These are phyloP conservation scores for Syzygium oleosum DNA, from an alignment of 345 rosid genomes.

Conservation along the genomic window DNA sequence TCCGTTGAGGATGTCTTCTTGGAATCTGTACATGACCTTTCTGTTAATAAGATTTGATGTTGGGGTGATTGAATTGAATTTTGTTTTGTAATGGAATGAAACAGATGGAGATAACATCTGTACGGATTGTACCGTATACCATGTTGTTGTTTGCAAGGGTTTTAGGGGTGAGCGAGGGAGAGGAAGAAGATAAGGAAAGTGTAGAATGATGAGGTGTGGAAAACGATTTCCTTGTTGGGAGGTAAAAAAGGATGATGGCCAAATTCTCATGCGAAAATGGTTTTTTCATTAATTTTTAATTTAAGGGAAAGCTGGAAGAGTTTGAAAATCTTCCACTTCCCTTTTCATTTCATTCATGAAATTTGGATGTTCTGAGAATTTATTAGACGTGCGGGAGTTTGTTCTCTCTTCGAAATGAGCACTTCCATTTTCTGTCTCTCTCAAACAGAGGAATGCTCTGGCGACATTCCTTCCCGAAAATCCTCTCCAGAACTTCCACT, in stretches of 20 bases:
- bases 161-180: neutral
- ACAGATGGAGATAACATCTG: neutral
- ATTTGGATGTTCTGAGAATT: neutral
- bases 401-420: neutral
- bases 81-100: neutral
- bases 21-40: constrained; percentile 13
- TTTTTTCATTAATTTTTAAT: neutral
- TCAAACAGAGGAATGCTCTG: neutral
- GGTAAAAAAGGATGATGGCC: neutral
- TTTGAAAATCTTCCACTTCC: neutral
- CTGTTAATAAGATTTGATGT: constrained; percentile 4
- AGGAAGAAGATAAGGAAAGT: neutral
- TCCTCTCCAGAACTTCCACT: neutral
- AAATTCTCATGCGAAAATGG: neutral
- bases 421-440: neutral
- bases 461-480: neutral
- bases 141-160: neutral
- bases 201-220: neutral
- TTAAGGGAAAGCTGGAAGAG: neutral
- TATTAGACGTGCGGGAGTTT: neutral
- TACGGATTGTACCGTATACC: neutral
- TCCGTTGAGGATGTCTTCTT: neutral
- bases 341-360: neutral
- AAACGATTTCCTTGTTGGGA: neutral
- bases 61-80: neutral